Evolutionary conservation across 345 rosid species (phyloP), one percentile per base, ranked within the genome.

Genomic region (Hibiscus trionum): DNA sequence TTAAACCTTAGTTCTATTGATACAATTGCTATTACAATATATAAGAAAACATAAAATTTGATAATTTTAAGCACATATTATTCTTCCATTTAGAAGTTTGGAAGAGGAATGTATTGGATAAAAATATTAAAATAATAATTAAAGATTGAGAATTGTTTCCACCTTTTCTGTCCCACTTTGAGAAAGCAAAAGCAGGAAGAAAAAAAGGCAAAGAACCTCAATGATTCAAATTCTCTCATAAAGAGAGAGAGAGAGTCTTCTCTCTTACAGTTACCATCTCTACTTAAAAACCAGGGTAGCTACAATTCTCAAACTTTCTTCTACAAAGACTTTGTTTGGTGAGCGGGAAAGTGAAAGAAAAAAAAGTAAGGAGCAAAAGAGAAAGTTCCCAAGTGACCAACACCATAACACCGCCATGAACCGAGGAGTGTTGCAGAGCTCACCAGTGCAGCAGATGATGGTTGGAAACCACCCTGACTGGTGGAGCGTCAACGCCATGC

Each of bases 381-480:
- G 39, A 59, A 37, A 75, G 69, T 72, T 75, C 58, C 21, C 27
- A 72, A 72, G 72, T 6, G 57, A 7, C 50, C 5, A 50, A 44
- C 29, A 29, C 10, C n/a, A 42, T n/a, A 46, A 10, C 19, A n/a
- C 4, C 11, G 24, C 64, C 62, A 93, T 90, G 96, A 88, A 93
- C 78, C 77, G 86, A 81, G 89, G 90, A 52, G 90, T 80, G 58
- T 77, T 88, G 81, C 89, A 90, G 81, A 87, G 86, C 78, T 88
- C 96, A 61, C 89, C 92, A 77, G 90, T 88, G 75, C 92, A 87
- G 72, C 92, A 87, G 85, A 76, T 92, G 82, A 86, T 87, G 87
- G 79, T 91, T 75, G 94, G 91, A 75, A 90, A 86, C 94, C 91
- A 86, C 94, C 93, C 91, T 85, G 90, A 82, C 64, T 87, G 86